Percentiles rank a stretch among this genome's conserved stretches.
Conservation (phyloP, 2,329 filamentous ascomycete species). For the Chaetomiaceae sp. region DNA sequence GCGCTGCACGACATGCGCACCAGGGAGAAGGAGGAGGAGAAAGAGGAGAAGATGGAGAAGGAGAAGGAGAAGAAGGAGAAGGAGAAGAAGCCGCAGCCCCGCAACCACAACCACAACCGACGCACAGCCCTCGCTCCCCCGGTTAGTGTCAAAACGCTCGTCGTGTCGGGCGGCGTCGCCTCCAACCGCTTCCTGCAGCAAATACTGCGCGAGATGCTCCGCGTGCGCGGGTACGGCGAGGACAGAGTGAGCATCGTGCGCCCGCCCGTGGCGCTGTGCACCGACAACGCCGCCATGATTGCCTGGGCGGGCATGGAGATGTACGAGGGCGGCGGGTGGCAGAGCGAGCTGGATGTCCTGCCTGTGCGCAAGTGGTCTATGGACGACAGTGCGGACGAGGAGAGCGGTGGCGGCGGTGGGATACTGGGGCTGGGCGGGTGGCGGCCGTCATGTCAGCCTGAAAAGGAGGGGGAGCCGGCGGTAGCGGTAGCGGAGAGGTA, state of each 20-base stretch:
- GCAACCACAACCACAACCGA: not conserved
- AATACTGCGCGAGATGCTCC: constrained; percentile 55
- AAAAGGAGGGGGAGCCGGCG: no score
- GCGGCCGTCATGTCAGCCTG: no score
- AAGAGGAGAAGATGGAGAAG: no score
- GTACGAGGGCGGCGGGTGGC: constrained; percentile 76
- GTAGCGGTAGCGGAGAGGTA: no score
- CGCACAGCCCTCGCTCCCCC: not conserved
- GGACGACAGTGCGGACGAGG: constrained; percentile 43
- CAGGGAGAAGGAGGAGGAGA: not conserved
- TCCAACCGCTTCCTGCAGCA: constrained; percentile 74
- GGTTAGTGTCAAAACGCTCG: constrained; percentile 53
- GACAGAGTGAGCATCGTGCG: constrained; percentile 58
- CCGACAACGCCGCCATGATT: constrained; percentile 97
- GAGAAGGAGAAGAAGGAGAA: constrained; percentile 4
- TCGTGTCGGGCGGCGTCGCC: constrained; percentile 87
- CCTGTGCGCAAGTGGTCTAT: constrained; percentile 70
- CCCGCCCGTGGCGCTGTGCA: constrained; percentile 76
- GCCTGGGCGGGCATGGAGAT: constrained; percentile 92
- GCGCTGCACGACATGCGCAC: constrained; percentile 44
- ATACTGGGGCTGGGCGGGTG: constrained; percentile 58
- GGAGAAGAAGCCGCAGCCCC: not conserved
- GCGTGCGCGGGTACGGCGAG: constrained; percentile 53
- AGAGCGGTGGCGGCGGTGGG: no score
- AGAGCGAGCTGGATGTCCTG: constrained; percentile 55